These are phyloP conservation scores for Ceratocystis papillata DNA, from an alignment of 2,329 filamentous ascomycete species.

Conservation along the genomic window DNA sequence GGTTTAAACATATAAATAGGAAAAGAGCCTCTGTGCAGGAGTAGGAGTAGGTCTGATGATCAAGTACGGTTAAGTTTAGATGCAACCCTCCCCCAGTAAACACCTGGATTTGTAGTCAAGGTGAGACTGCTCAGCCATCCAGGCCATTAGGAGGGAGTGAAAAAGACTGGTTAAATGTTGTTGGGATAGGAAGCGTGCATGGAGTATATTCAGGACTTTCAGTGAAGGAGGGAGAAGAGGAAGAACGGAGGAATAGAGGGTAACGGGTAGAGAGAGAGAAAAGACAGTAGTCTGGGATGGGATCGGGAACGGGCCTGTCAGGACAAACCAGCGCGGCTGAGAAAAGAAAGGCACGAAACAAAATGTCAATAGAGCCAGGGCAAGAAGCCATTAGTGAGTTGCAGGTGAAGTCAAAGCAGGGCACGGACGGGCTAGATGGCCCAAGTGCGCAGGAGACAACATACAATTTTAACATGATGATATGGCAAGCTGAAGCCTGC, in stretches of 20 bases:
- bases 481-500: not conserved
- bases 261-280: not conserved
- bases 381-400: not conserved
- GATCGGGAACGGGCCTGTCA: not conserved
- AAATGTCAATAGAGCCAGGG: not conserved
- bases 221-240: not conserved
- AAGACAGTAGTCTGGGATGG: not conserved
- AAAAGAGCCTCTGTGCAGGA: slow-evolving; percentile 8
- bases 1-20: slow-evolving; percentile 14
- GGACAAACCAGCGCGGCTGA: slow-evolving; percentile 1
- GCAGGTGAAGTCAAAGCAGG: slow-evolving; percentile 10
- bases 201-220: not conserved
- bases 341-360: not conserved
- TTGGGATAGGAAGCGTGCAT: slow-evolving; percentile 3
- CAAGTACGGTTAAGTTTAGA: slow-evolving; percentile 12
- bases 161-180: not conserved
- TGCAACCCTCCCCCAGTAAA: slow-evolving; percentile 10
- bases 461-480: not conserved
- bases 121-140: slow-evolving; percentile 7
- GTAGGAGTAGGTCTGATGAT: slow-evolving; percentile 10
- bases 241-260: not conserved
- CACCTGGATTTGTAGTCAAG: slow-evolving; percentile 1
- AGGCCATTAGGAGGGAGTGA: not conserved
- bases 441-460: slow-evolving; percentile 1
- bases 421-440: slow-evolving; percentile 9